Conservation (phyloP, 306 rosid genomes). For the Citrullus mucosospermus region DNA sequence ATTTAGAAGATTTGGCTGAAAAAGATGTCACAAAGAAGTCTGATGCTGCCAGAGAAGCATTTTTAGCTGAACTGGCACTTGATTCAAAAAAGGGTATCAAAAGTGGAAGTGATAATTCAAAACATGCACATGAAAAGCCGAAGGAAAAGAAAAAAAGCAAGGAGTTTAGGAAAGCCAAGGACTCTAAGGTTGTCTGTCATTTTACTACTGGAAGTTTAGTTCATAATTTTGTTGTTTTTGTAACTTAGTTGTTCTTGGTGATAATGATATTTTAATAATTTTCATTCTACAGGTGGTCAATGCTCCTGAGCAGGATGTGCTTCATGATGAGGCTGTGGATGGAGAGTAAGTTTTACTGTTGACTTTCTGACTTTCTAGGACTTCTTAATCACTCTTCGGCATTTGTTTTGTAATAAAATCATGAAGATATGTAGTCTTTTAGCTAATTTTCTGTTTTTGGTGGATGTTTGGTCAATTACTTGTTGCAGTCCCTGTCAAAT, state of each 20-base stretch:
- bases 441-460: constrained; percentile 1
- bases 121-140: constrained; percentile 51
- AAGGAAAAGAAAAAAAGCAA: constrained; percentile 86
- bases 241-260: neutral
- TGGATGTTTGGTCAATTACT: constrained; percentile 12
- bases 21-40: constrained; percentile 88
- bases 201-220: neutral
- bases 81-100: constrained; percentile 63
- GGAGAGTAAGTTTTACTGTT: constrained; percentile 25
- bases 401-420: neutral
- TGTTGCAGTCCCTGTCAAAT: constrained; percentile 50
- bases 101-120: constrained; percentile 59
- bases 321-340: constrained; percentile 31
- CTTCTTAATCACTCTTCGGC: constrained; percentile 8
- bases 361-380: constrained; percentile 7
- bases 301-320: constrained; percentile 29
- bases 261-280: constrained; percentile 14
- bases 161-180: constrained; percentile 67
- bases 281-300: constrained; percentile 39
- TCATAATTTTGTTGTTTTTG: neutral
- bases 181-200: constrained; percentile 43
- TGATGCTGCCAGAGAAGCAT: constrained; percentile 89
- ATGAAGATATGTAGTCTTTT: neutral
- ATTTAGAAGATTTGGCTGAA: constrained; percentile 90
- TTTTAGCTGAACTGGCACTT: constrained; percentile 91